phyloP scores from a whole-genome alignment of 805 yeast species.

The Metschnikowia bowlesiae region DNA sequence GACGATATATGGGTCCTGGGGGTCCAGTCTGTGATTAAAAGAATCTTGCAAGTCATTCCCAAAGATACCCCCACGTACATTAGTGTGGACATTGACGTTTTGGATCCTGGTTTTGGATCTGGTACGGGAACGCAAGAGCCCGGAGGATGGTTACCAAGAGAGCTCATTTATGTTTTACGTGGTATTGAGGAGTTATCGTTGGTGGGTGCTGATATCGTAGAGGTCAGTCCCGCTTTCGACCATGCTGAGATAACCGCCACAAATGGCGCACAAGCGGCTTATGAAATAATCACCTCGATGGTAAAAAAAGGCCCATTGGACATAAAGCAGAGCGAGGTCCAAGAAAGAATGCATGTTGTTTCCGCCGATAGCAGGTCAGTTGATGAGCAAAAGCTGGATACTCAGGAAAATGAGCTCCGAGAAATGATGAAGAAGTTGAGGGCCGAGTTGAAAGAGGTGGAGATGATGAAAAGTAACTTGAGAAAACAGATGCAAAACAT shows the following conservation, averaged over 20 bases:
- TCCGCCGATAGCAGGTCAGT: not conserved
- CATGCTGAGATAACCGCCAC: conserved; percentile 62
- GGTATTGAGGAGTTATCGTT: conserved; percentile 40
- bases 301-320: conserved; percentile 50
- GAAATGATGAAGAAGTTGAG: conserved; percentile 1
- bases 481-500: conserved; percentile 7
- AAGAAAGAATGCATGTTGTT: conserved; percentile 1
- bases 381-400: not conserved
- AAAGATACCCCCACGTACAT: conserved; percentile 65
- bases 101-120: conserved; percentile 55
- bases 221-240: conserved; percentile 62
- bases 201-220: conserved; percentile 56
- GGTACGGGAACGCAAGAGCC: conserved; percentile 61
- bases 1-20: conserved; percentile 74
- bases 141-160: conserved; percentile 57
- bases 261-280: conserved; percentile 68
- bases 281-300: conserved; percentile 69
- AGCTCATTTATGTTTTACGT: conserved; percentile 46
- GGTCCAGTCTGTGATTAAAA: conserved; percentile 50
- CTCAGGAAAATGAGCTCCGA: not conserved
- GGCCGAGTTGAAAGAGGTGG: conserved; percentile 8
- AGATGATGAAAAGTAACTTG: conserved; percentile 9
- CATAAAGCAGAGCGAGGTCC: conserved; percentile 9
- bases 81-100: conserved; percentile 69
- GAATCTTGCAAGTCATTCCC: conserved; percentile 53